phyloP scores from a whole-genome alignment of 805 yeast genomes.

The Candida alai region DNA sequence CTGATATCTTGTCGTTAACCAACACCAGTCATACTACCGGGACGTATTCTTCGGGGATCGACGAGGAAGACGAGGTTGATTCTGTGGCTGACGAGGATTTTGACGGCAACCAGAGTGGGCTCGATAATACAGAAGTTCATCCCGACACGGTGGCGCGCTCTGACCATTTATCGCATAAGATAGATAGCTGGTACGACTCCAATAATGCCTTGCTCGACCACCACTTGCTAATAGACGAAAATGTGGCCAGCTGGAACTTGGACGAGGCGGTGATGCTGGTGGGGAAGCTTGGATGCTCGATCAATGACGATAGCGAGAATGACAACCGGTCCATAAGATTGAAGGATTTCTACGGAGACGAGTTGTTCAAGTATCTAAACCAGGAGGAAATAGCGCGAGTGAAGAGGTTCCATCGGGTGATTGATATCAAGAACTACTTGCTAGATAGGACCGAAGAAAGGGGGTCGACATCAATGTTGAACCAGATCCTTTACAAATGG shows the following conservation, averaged over 20 bases:
- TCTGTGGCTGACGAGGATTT: slow-evolving; percentile 12
- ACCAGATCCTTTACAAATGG: slow-evolving; percentile 8
- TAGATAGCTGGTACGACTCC: slow-evolving; percentile 19
- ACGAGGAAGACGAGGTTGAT: slow-evolving; percentile 9
- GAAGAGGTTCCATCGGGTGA: slow-evolving; percentile 18
- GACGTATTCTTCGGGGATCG: slow-evolving; percentile 7
- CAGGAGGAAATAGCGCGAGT: slow-evolving; percentile 23
- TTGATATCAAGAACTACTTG: slow-evolving; percentile 10
- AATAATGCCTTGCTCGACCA: slow-evolving; percentile 10
- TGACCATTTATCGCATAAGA: slow-evolving; percentile 14
- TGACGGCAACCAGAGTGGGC: slow-evolving; percentile 8
- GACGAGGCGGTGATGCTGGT: slow-evolving; percentile 18
- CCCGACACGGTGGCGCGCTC: neutral
- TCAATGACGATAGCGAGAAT: slow-evolving; percentile 1
- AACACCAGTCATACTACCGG: slow-evolving; percentile 13
- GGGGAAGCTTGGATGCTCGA: neutral
- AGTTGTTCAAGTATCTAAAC: slow-evolving; percentile 21
- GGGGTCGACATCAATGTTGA: slow-evolving; percentile 3
- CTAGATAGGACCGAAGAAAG: slow-evolving; percentile 4
- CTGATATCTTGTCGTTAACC: slow-evolving; percentile 27
- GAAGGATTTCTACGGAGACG: slow-evolving; percentile 28
- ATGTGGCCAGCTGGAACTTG: slow-evolving; percentile 35
- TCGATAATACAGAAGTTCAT: slow-evolving; percentile 3
- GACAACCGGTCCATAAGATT: slow-evolving; percentile 13
- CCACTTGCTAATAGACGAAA: slow-evolving; percentile 25